Conservation (phyloP, 805 yeast species). For the Candida sphagnicola region DNA sequence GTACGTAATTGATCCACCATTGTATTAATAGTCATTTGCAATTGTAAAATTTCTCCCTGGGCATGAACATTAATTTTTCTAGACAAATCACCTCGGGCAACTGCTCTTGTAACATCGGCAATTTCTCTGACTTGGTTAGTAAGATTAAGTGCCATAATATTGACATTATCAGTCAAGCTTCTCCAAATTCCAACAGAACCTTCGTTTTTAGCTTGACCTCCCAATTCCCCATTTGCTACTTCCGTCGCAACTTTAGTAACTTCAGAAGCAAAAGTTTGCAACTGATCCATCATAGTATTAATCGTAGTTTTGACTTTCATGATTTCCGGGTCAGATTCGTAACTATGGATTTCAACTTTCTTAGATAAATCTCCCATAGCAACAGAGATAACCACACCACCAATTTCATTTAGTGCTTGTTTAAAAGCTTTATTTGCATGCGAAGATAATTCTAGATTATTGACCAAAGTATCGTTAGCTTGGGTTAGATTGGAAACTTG, state of each 20-base stretch:
- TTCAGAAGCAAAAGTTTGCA: slow-evolving; percentile 75
- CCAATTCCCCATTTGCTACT: slow-evolving; percentile 85
- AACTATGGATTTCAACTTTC: slow-evolving; percentile 69
- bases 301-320: slow-evolving; percentile 75
- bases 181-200: slow-evolving; percentile 91
- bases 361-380: slow-evolving; percentile 86
- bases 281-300: slow-evolving; percentile 85
- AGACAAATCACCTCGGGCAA: slow-evolving; percentile 80
- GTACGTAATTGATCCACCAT: slow-evolving; percentile 85
- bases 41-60: slow-evolving; percentile 82
- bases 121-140: slow-evolving; percentile 72
- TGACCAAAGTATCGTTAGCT: slow-evolving; percentile 1
- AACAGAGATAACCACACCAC: slow-evolving; percentile 82
- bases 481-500: slow-evolving; percentile 1
- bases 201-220: slow-evolving; percentile 82
- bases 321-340: slow-evolving; percentile 75
- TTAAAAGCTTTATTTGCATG: slow-evolving; percentile 68
- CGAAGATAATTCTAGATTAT: not conserved
- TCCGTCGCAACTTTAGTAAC: slow-evolving; percentile 85
- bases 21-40: slow-evolving; percentile 82
- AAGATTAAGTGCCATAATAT: slow-evolving; percentile 82
- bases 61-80: slow-evolving; percentile 86
- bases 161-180: slow-evolving; percentile 76
- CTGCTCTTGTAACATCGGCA: slow-evolving; percentile 86
- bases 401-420: slow-evolving; percentile 72